A percentile compares a stretch with the other conserved stretches of the same genome.
phyloP scores from a whole-genome alignment of 1,284 basidiomycete genomes.

The Ceratobasidium papillatum region DNA sequence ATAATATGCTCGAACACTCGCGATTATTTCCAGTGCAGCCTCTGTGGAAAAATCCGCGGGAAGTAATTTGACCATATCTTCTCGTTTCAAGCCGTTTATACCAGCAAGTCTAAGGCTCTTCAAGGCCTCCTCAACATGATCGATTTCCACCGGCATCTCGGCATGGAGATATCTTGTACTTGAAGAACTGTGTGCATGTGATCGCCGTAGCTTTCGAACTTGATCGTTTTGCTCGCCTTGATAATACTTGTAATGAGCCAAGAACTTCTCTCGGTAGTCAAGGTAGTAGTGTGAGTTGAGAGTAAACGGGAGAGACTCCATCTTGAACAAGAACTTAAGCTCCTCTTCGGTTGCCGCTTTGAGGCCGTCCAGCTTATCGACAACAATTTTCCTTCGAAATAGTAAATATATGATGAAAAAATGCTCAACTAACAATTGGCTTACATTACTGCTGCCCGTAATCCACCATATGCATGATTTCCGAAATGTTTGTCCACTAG shows the following conservation, averaged over 20 bases:
- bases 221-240: conserved; percentile 6
- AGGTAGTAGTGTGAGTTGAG: conserved; percentile 42
- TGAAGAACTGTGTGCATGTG: too few species aligned
- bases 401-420: neutral
- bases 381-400: conserved; percentile 15
- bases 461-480: conserved; percentile 34
- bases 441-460: conserved; percentile 20
- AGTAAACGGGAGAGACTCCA: conserved; percentile 38
- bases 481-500: conserved; percentile 36
- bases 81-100: conserved; percentile 10
- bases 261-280: conserved; percentile 38
- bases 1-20: conserved; percentile 44
- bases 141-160: too few species aligned
- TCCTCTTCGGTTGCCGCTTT: conserved; percentile 15
- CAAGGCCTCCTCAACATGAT: conserved; percentile 16
- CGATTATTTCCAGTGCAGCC: conserved; percentile 44
- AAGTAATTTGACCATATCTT: conserved; percentile 42
- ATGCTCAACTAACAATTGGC: neutral
- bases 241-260: conserved; percentile 28
- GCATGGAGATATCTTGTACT: neutral
- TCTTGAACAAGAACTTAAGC: conserved; percentile 25
- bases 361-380: conserved; percentile 16
- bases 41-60: conserved; percentile 41
- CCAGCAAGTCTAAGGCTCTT: conserved; percentile 17
- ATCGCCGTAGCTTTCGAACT: neutral